Evolutionary conservation across 139 green algal species (phyloP), one percentile per base, ranked within the genome.

Genomic region (Eudorina sp.): DNA sequence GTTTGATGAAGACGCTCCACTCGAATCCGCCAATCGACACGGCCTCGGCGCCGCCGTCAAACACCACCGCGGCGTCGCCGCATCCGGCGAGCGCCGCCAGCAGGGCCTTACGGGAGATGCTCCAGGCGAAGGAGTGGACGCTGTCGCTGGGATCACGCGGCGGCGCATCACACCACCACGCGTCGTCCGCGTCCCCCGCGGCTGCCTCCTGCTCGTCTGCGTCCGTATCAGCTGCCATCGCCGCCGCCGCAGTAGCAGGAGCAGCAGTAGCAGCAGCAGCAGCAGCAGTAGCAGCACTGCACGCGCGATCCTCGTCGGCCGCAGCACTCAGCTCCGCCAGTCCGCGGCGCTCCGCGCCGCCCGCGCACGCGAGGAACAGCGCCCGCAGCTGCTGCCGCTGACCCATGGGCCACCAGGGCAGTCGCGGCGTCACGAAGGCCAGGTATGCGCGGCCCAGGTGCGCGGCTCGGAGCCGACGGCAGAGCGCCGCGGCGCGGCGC

Each of bases 401-500:
- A 77, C 69, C 69, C 69, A 77, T 53, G 69, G 69, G 69, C 69
- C 69, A 77, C 73, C 73, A 81, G 25, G 13, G 11, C 27, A 41
- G 43, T 3, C 29, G 29, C 43, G 74, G 74, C 46, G 48, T 29
- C 43, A 83, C 74, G n/a, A 46, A 46, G 11, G 46, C 13, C 4
- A 83, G 74, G 46, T 68, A 83, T 7, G 58, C 9, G 11, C 25
- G 38, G 53, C 77, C 29, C 23, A 84, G 36, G 11, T 84, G 77
- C 38, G 53, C 36, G 21, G 41, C 29, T 1, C 77, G 77, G 25
- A 84, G 19, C 1, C 11, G 34, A 0, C 77, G 31, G 36, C 36
- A 48, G 6, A 84, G 77, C 38, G 72, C 43, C 25, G 21, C 14
- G 38, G 36, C 25, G 4, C n/a, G 14, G 2, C 23, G 34, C 16